phyloP scores from a whole-genome alignment of 2,329 filamentous ascomycete genomes.

The Aspergillus jensenii region DNA sequence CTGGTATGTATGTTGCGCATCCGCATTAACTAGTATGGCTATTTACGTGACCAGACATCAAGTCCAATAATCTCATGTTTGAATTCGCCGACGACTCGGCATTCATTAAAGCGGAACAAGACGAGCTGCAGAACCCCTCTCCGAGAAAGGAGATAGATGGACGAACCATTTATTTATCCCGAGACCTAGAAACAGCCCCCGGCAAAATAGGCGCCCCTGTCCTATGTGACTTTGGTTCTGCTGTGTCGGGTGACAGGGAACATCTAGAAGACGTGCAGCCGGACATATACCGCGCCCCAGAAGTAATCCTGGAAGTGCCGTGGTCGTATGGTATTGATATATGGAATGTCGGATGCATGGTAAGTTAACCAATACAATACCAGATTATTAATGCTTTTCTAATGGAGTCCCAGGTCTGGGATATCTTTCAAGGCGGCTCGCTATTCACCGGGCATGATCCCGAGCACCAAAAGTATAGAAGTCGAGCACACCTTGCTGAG shows the following conservation, averaged over 20 bases:
- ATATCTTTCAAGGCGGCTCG: constrained; percentile 48
- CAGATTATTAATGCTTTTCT: constrained; percentile 3
- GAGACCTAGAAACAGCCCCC: constrained; percentile 30
- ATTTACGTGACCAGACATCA: constrained; percentile 38
- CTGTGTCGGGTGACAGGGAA: constrained; percentile 35
- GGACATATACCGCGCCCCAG: constrained; percentile 37
- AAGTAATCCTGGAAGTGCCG: constrained; percentile 49
- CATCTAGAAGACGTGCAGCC: constrained; percentile 33
- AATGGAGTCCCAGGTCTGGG: constrained; percentile 44
- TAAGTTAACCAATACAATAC: constrained; percentile 3
- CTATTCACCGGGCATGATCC: constrained; percentile 47
- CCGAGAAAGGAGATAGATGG: constrained; percentile 45
- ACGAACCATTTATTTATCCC: constrained; percentile 46
- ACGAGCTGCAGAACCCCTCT: constrained; percentile 40
- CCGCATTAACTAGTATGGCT: constrained; percentile 11
- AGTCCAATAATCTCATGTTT: constrained; percentile 51
- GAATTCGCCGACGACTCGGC: constrained; percentile 42
- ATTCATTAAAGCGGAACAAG: constrained; percentile 41
- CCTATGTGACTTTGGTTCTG: constrained; percentile 54
- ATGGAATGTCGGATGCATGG: background rate
- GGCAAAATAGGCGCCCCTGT: constrained; percentile 34
- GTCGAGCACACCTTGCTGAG: constrained; percentile 50
- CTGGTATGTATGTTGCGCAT: constrained; percentile 34
- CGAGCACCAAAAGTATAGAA: constrained; percentile 41
- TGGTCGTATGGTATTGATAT: constrained; percentile 53